These are phyloP conservation scores for Quercus mongolica DNA, from an alignment of 306 rosid genomes.

Conservation along the genomic window DNA sequence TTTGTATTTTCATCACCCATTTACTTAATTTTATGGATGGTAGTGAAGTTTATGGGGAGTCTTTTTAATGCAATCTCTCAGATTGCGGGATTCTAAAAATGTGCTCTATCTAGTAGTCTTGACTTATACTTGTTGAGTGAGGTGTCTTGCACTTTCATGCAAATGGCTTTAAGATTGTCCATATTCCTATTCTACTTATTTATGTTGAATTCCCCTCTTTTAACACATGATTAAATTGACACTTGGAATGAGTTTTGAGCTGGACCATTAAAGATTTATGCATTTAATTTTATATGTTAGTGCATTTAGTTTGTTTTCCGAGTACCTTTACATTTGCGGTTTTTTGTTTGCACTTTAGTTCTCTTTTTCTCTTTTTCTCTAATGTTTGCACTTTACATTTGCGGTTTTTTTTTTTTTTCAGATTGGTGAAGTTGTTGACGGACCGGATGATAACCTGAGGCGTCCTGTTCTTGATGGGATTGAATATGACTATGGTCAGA, in stretches of 20 bases:
- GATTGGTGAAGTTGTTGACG: conserved; percentile 99
- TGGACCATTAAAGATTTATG: neutral
- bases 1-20: too few species aligned
- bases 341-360: neutral
- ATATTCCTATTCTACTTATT: neutral
- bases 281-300: neutral
- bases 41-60: too few species aligned
- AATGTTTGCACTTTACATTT: too few species aligned
- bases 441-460: conserved; percentile 65
- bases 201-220: neutral
- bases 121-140: too few species aligned
- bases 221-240: neutral
- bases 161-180: neutral
- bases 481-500: conserved; percentile 84
- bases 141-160: neutral
- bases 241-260: neutral
- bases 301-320: neutral
- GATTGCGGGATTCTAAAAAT: too few species aligned
- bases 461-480: conserved; percentile 65
- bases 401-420: neutral
- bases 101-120: too few species aligned
- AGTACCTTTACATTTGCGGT: neutral
- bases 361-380: neutral
- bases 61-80: too few species aligned
- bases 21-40: too few species aligned